These are phyloP conservation scores for Sphenostylis stenocarpa DNA, from an alignment of 306 rosid genomes.

Conservation along the genomic window DNA sequence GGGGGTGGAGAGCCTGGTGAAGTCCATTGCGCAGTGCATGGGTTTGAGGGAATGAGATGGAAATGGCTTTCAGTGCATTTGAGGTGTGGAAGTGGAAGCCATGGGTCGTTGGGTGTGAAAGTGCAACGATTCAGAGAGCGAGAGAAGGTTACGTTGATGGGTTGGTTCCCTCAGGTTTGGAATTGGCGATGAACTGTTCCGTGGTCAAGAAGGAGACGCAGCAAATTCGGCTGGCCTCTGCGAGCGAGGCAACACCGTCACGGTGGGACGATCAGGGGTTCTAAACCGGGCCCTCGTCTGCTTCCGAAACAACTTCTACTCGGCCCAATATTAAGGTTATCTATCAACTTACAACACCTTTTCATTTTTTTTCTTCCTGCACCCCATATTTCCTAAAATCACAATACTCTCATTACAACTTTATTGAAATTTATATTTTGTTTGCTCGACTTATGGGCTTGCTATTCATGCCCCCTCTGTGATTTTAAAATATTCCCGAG, in stretches of 20 bases:
- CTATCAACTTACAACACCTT: no score
- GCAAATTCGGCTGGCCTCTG: conserved; percentile 22
- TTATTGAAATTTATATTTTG: no score
- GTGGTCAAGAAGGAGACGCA: not conserved
- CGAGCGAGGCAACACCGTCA: not conserved
- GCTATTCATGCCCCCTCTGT: no score
- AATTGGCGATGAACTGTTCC: not conserved
- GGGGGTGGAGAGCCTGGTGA: conserved; percentile 34
- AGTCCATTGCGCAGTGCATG: conserved; percentile 47
- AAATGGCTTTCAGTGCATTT: not conserved
- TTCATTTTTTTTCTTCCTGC: no score
- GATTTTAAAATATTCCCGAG: not conserved
- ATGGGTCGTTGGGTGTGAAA: not conserved
- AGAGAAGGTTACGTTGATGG: conserved; percentile 3
- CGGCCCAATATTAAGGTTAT: not conserved
- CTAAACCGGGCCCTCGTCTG: not conserved
- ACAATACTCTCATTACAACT: no score
- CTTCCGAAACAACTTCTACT: not conserved
- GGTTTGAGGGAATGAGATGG: not conserved
- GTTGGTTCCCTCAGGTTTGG: conserved; percentile 15
- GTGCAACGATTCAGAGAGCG: not conserved
- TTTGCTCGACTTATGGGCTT: no score
- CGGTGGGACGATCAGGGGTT: not conserved
- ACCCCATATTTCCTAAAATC: no score
- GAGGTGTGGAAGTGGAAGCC: not conserved